Conservation (phyloP, 495 filamentous ascomycete genomes). For the Neurospora sp. region DNA sequence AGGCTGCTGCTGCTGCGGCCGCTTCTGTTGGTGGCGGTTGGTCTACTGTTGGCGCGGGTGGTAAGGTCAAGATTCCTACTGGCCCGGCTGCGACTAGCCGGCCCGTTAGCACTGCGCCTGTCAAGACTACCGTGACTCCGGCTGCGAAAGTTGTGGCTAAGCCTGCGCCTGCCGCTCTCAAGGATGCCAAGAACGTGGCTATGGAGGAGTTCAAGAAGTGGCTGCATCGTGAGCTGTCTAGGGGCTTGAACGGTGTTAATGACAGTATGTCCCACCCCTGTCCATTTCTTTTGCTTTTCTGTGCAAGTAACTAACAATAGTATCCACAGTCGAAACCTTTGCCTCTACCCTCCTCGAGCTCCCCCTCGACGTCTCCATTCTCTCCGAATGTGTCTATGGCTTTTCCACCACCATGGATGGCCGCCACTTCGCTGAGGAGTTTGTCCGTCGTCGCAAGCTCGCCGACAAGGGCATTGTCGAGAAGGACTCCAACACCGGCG, state of each 20-base stretch:
- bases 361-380: conserved; percentile 66
- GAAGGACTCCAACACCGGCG: conserved; percentile 37
- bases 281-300: not conserved
- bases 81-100: conserved; percentile 48
- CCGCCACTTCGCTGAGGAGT: conserved; percentile 88
- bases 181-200: conserved; percentile 46
- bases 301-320: conserved; percentile 9
- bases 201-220: conserved; percentile 90
- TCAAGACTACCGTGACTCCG: conserved; percentile 19
- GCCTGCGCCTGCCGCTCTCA: conserved; percentile 18
- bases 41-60: conserved; percentile 93
- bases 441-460: conserved; percentile 80
- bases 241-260: conserved; percentile 35
- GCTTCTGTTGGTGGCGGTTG: conserved; percentile 53
- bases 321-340: conserved; percentile 60
- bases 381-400: conserved; percentile 80
- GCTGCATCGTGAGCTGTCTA: conserved; percentile 63
- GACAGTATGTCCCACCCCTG: conserved; percentile 32
- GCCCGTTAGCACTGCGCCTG: conserved; percentile 41
- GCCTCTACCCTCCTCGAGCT: conserved; percentile 62
- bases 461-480: conserved; percentile 82
- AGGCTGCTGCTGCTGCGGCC: conserved; percentile 19
- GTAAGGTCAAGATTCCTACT: conserved; percentile 71
- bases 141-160: conserved; percentile 28
- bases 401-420: conserved; percentile 80